These are phyloP conservation scores for Colletotrichum aenigma DNA, from an alignment of 2,329 filamentous ascomycete genomes.

Conservation along the genomic window DNA sequence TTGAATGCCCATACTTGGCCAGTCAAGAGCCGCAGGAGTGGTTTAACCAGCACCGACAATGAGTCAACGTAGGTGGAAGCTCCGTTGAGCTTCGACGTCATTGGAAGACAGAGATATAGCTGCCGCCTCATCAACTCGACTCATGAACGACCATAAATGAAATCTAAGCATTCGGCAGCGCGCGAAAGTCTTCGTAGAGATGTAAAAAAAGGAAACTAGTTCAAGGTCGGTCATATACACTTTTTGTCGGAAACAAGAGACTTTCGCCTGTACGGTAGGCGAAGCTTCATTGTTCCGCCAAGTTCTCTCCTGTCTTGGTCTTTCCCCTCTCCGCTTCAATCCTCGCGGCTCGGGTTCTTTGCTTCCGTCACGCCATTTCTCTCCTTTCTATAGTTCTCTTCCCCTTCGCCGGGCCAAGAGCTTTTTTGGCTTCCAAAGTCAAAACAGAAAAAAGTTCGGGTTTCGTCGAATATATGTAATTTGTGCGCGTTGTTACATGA, in stretches of 20 bases:
- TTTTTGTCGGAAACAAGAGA: conserved; percentile 9
- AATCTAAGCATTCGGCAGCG: conserved; percentile 15
- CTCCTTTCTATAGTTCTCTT: conserved; percentile 1
- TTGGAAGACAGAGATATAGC: neutral
- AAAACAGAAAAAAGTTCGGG: neutral
- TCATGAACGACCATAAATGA: neutral
- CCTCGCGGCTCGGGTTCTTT: conserved; percentile 12
- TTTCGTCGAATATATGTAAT: neutral
- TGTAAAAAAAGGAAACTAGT: conserved; percentile 25
- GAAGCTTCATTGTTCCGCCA: conserved; percentile 8
- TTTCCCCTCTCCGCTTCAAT: neutral
- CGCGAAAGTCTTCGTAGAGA: conserved; percentile 24
- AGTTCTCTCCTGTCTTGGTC: conserved; percentile 17
- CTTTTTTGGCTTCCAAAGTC: neutral
- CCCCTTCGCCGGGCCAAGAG: neutral
- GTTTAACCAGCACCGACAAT: neutral
- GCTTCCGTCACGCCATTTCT: conserved; percentile 9
- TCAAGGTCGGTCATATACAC: conserved; percentile 33
- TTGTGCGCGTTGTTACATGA: conserved; percentile 16
- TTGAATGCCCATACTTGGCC: neutral
- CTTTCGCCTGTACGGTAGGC: neutral
- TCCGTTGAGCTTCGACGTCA: neutral
- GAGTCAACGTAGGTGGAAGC: neutral
- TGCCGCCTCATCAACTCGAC: neutral
- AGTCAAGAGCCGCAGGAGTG: neutral